A percentile compares a stretch with the other conserved stretches of the same genome.
These are phyloP conservation scores for Phytophthora brassicae DNA, from an alignment of 352 stramenopile genomes.

Conservation along the genomic window DNA sequence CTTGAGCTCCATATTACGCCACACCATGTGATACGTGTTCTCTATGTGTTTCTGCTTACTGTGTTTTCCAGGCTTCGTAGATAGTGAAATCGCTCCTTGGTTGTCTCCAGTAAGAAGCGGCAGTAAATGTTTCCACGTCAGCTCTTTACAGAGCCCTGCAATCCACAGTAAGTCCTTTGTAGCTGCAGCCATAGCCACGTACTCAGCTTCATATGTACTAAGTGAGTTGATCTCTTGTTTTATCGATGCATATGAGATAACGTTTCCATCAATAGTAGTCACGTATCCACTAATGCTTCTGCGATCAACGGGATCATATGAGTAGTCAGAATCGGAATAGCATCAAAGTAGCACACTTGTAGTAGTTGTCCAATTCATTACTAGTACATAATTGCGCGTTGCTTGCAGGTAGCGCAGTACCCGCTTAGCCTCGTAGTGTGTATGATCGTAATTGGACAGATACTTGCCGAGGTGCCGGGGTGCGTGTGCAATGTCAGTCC, in stretches of 20 bases:
- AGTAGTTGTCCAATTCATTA: not conserved
- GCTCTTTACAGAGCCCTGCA: not conserved
- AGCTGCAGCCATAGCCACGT: not conserved
- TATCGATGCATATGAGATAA: constrained; percentile 21
- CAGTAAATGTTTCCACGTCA: not conserved
- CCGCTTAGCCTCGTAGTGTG: constrained; percentile 7
- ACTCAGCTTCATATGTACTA: constrained; percentile 20
- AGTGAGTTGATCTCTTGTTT: constrained; percentile 29
- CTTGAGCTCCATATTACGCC: not conserved
- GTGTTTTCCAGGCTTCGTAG: constrained; percentile 2
- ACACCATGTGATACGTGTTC: constrained; percentile 23
- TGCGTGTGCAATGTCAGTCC: not conserved
- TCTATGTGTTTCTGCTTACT: constrained; percentile 26
- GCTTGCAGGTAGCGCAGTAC: constrained; percentile 5
- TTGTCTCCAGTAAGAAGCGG: not conserved
- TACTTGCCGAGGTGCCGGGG: not conserved
- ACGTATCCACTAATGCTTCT: not conserved
- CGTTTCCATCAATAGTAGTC: not conserved
- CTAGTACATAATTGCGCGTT: constrained; percentile 1
- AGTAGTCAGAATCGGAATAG: not conserved
- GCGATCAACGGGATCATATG: not conserved
- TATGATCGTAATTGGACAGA: not conserved
- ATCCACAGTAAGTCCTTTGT: not conserved
- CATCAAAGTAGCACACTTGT: not conserved
- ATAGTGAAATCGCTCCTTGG: not conserved